Percentiles rank a stretch among this genome's conserved stretches.
Conservation (phyloP, 208 protist species). For the Herpetomonas muscarum region DNA sequence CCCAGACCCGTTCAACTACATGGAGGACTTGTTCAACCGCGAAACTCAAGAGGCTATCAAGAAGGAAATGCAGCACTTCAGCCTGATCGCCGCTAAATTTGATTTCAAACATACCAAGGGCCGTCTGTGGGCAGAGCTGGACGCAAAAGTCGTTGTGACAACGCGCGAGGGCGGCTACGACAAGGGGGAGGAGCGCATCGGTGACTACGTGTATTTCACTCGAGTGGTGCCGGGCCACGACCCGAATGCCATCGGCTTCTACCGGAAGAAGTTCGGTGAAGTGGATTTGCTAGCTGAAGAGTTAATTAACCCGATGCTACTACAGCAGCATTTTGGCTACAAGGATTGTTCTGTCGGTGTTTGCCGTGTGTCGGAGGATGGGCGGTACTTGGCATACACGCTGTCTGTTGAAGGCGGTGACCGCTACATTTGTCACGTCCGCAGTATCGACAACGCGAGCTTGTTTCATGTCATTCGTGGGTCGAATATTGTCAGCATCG, state of each 20-base stretch:
- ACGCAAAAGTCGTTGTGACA: constrained; percentile 81
- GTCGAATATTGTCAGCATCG: constrained; percentile 88
- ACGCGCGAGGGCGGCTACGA: constrained; percentile 86
- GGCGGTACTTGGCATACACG: constrained; percentile 85
- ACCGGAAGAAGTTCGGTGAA: constrained; percentile 83
- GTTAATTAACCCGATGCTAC: constrained; percentile 80
- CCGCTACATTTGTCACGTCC: constrained; percentile 88
- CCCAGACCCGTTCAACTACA: constrained; percentile 80
- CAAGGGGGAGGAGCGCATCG: constrained; percentile 89
- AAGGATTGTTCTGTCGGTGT: constrained; percentile 81
- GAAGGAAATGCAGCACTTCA: constrained; percentile 67
- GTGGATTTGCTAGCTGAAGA: constrained; percentile 84
- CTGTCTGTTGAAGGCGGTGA: constrained; percentile 86
- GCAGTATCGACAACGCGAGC: constrained; percentile 85
- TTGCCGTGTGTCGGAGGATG: constrained; percentile 87
- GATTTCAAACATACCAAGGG: constrained; percentile 84
- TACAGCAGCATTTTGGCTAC: constrained; percentile 90
- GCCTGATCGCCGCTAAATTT: constrained; percentile 67
- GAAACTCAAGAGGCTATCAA: constrained; percentile 67
- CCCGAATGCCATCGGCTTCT: constrained; percentile 79
- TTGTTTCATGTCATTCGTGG: constrained; percentile 89
- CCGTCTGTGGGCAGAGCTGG: constrained; percentile 80
- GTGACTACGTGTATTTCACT: constrained; percentile 89
- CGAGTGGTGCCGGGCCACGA: constrained; percentile 70
- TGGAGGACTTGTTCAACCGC: constrained; percentile 86